Percentiles rank a stretch among this genome's conserved stretches.
These are phyloP conservation scores for Hypoxylon rubiginosum DNA, from an alignment of 2,329 filamentous ascomycete genomes.

Conservation along the genomic window DNA sequence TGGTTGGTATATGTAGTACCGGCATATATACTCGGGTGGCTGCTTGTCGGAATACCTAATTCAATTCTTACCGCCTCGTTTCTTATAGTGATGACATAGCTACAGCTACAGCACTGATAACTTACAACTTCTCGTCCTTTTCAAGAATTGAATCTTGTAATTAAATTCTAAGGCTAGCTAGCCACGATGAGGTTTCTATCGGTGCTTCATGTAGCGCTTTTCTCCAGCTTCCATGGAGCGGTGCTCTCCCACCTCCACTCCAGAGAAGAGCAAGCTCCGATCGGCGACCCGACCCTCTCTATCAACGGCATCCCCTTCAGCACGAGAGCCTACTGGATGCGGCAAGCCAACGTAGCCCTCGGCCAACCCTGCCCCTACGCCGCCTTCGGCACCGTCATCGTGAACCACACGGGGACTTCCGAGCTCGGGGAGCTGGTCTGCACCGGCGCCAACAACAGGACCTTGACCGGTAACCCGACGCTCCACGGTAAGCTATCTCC, in stretches of 20 bases:
- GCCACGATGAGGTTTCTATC: constrained; percentile 12
- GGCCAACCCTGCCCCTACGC: constrained; percentile 65
- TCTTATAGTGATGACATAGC: not conserved
- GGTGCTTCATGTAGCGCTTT: not conserved
- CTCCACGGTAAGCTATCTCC: constrained; percentile 61
- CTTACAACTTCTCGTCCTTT: too few species aligned
- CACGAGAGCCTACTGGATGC: constrained; percentile 66
- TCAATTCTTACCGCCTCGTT: not conserved
- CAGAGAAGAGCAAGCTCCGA: constrained; percentile 17
- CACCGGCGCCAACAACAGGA: constrained; percentile 63
- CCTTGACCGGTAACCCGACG: constrained; percentile 62
- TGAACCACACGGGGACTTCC: constrained; percentile 63
- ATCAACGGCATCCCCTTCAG: constrained; percentile 48
- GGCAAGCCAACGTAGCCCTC: constrained; percentile 61
- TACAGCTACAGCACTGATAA: not conserved
- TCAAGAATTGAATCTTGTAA: not conserved
- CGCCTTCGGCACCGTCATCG: constrained; percentile 67
- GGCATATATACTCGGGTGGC: not conserved
- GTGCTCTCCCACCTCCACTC: constrained; percentile 7
- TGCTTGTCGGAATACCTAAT: not conserved
- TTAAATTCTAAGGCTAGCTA: not conserved
- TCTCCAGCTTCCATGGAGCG: not conserved
- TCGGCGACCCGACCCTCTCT: constrained; percentile 23
- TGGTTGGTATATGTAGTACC: constrained; percentile 7
- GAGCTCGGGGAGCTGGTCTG: constrained; percentile 62